Evolutionary conservation across 345 rosid genomes (phyloP), one percentile per base, ranked within the genome.

Genomic region (Mallotus nudiflorus): DNA sequence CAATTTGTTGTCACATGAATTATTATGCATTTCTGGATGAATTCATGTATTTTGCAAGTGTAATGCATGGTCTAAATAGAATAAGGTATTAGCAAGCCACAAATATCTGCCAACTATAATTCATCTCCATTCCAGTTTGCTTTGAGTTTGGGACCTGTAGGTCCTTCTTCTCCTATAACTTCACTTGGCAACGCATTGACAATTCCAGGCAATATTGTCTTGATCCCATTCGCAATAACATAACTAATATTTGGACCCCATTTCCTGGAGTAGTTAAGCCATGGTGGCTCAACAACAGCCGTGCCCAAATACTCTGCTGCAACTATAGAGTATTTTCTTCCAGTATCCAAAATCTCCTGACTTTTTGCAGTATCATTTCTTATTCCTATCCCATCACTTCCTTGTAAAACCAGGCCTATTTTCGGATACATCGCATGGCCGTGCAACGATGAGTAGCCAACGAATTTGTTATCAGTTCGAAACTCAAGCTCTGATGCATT

Each of bases 201-300:
- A 44, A 88, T 40, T 24, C 79, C 83, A 3, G 85, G 82, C 83
- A 92, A 65, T 16, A 83, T 0, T 64, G 73, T 75, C 66, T 65
- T 75, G 6, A 86, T 58, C 75, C 86, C 80, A 7, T 75, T 86
- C 0, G 56, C 81, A 9, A 81, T 54, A 35, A 83, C 70, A 61
- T 93, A 90, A 37, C 70, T 76, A 62, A 91, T 81, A 59, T 84
- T 89, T 0, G 97, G 97, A 54, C 97, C 98, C 97, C 98, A 91
- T 68, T 86, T 69, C 77, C 93, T 83, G 5, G 39, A 29, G 45
- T 89, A 93, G 67, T 89, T 78, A 10, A 93, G 57, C 97, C 97
- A 89, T 9, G 87, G 85, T 7, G 89, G 90, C 50, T 84, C 86
- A 46, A n/a, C 19, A 31, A 77, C 48, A 9, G 66, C 77, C 44